phyloP scores from a whole-genome alignment of 495 filamentous ascomycete genomes.

The Daldinia loculata region DNA sequence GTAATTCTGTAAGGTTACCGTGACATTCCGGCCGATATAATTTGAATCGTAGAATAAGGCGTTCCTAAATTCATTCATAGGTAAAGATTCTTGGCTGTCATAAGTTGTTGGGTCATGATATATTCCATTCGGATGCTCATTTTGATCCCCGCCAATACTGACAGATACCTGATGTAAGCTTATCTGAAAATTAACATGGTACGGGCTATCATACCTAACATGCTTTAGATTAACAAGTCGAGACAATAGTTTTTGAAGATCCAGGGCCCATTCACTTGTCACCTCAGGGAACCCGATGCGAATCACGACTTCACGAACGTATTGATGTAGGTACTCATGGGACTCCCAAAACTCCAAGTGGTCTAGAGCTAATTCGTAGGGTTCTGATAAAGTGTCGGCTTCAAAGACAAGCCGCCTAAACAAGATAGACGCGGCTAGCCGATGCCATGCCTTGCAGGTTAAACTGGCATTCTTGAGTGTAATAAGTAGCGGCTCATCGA shows the following conservation, averaged over 20 bases:
- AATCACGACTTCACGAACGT: neutral
- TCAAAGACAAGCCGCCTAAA: neutral
- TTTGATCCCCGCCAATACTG: neutral
- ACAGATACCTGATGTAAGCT: neutral
- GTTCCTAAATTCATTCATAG: neutral
- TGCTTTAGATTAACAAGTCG: neutral
- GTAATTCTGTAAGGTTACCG: neutral
- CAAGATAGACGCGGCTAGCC: neutral
- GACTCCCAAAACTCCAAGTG: neutral
- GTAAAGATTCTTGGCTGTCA: neutral
- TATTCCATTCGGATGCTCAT: neutral
- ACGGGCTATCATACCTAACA: neutral
- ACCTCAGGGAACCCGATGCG: neutral
- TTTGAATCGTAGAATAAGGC: neutral
- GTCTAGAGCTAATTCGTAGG: neutral
- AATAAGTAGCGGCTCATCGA: neutral
- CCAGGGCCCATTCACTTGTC: neutral
- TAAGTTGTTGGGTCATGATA: neutral
- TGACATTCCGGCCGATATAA: neutral
- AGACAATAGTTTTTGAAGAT: neutral
- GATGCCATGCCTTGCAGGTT: neutral
- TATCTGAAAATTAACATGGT: neutral
- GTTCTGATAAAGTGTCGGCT: neutral
- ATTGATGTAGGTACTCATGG: neutral
- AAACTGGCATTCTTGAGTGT: neutral